Percentiles rank a stretch among this genome's conserved stretches.
phyloP scores from a whole-genome alignment of 495 filamentous ascomycete species.

The Pseudevernia furfuracea region DNA sequence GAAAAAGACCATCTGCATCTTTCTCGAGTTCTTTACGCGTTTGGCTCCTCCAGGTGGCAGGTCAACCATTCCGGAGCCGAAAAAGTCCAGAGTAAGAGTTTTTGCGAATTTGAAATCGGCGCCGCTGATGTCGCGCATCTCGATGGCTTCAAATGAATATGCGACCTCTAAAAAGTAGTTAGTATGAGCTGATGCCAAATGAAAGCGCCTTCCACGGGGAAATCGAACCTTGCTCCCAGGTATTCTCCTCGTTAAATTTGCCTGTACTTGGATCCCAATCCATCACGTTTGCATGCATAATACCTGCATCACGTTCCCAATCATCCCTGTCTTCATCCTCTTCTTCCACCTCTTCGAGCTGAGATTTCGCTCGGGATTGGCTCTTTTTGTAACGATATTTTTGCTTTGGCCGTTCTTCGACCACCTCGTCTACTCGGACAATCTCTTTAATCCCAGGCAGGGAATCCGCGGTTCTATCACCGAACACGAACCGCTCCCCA shows the following conservation, averaged over 20 bases:
- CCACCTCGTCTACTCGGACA: slow-evolving; percentile 59
- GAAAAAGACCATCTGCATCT: slow-evolving; percentile 95
- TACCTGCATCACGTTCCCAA: slow-evolving; percentile 55
- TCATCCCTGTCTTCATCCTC: slow-evolving; percentile 43
- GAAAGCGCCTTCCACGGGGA: neutral
- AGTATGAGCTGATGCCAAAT: slow-evolving; percentile 16
- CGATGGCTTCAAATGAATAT: slow-evolving; percentile 64
- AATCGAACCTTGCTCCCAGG: slow-evolving; percentile 46
- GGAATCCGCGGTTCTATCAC: slow-evolving; percentile 40
- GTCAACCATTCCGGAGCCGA: slow-evolving; percentile 83
- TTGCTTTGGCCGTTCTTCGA: slow-evolving; percentile 35
- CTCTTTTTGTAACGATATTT: slow-evolving; percentile 29
- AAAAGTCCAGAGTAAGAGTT: slow-evolving; percentile 71
- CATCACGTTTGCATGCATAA: slow-evolving; percentile 50
- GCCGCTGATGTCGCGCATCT: slow-evolving; percentile 64
- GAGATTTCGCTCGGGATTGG: slow-evolving; percentile 32
- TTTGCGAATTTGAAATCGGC: slow-evolving; percentile 80
- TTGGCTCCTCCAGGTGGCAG: slow-evolving; percentile 75
- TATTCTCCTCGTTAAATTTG: slow-evolving; percentile 49
- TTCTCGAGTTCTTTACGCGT: slow-evolving; percentile 78
- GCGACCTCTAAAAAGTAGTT: slow-evolving; percentile 51
- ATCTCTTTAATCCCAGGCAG: slow-evolving; percentile 65
- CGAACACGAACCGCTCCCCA: slow-evolving; percentile 66
- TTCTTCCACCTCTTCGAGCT: slow-evolving; percentile 32
- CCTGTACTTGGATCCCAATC: slow-evolving; percentile 48